Base-by-base conservation (phyloP, 257 asterid species). In the Solanum gracilifrons region DNA sequence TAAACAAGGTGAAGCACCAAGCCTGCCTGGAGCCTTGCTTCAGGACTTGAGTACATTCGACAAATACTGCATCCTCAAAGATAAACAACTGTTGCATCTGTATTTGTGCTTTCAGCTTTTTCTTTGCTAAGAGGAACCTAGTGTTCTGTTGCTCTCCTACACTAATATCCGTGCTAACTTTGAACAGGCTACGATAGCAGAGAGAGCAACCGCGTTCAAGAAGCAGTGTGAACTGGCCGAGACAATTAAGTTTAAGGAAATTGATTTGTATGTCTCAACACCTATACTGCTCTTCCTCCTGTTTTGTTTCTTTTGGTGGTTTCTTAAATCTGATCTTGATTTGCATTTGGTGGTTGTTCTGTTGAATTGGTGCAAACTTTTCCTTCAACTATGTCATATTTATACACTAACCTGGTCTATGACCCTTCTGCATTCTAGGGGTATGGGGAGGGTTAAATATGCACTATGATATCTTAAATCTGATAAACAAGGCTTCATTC, bases 161-260 rank as follows among this genome's bases (percentile, higher is more conserved):
- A 48, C 85, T 82, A 36, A 48, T 79, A 43, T 29, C 29, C 21
- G 4, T 82, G 43, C 69, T 82, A 80, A 48, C 43, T 82, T 82
- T 90, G 55, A 86, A 85, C 98, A 97, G 99, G 98, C 95, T 58
- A 97, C 99, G 33, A 91, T 97, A 48, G 94, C 88, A 27, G 99
- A 96, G 89, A 96, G 99, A 90, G 95, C 98, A 83, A 93, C 87
- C 90, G 99, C 98, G 25, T 97, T 94, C 93, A 92, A 90, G 93
- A 96, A 97, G 74, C 98, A 95, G 64, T 94, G 93, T 76, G 99
- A 97, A 89, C 91, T 97, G 89, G 95, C 95, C 11, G 99, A 97
- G 88, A 93, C 99, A 85, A 93, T 95, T 88, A 96, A 97, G 92
- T 96, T 97, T 73, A 97, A 96, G 98, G 99, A 97, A 94, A 97